Evolutionary conservation across 768 basidiomycete species (phyloP), one percentile per base, ranked within the genome.

Genomic region (Tricholoma bakamatsutake): DNA sequence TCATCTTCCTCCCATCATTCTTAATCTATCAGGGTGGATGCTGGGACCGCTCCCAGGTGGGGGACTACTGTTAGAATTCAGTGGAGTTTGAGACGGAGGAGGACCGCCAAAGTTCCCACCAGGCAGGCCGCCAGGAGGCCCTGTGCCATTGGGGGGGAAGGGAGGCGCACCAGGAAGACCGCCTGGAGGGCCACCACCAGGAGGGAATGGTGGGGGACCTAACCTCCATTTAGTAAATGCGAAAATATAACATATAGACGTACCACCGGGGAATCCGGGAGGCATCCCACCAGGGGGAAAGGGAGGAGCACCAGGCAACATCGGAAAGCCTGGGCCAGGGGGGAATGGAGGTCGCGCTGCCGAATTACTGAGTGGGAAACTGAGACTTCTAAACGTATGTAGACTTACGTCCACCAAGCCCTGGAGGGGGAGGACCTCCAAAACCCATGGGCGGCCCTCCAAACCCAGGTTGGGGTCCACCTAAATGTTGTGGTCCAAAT

Each of bases 21-120:
- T 78, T 69, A 89, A 62, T 56, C 90, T 80, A 70, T 93, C 90
- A 9, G 90, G 90, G 67, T 93, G 90, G 60, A 93, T 91, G n/a
- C 77, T 82, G 42, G 86, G 84, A 17, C 79, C 79, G 17, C 67
- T 67, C 30, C 68, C 54, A 24, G 68, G 64, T 9, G 69, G 66
- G 4, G 67, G 55, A 12, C 42, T 63, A 58, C 17, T 48, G 8
- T 64, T 63, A 43, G 59, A 56, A 55, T 64, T 57, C 13, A 69
- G 66, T 4, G 67, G 61, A n/a, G 66, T 66, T 62, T 67, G 68
- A 7, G 63, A 48, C 11, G 70, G 69, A 42, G 73, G 68, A 15
- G 73, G 72, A 52, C 68, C 69, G 58, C 67, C 69, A 62, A 68
- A 65, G 58, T 31, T 48, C 46, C 66, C 69, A 61, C 60, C 68